A percentile compares a stretch with the other conserved stretches of the same genome.
Evolutionary conservation across 345 rosid genomes (phyloP).

Genomic region (Salix purpurea): DNA sequence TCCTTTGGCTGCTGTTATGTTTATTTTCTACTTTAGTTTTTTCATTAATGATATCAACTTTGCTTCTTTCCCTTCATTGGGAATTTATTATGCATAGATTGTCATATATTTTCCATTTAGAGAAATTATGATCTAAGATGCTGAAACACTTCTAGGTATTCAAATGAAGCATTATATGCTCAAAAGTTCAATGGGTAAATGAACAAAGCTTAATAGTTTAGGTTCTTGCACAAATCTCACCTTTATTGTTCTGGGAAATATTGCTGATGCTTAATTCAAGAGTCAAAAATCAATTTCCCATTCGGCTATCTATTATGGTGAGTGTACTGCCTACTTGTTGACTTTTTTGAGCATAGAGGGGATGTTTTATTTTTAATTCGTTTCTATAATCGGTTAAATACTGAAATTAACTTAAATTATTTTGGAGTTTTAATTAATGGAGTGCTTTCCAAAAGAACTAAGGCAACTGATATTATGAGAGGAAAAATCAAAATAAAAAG

Average conservation of each 20-base stretch:
- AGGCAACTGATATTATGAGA: background rate
- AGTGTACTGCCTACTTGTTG: background rate
- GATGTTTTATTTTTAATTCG: background rate
- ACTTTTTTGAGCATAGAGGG: background rate
- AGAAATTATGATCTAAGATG: background rate
- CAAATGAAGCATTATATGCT: background rate
- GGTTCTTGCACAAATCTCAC: background rate
- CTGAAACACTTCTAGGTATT: background rate
- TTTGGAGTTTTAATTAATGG: background rate
- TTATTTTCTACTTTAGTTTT: constrained; percentile 6
- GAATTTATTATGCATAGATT: background rate
- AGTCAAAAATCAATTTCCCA: background rate
- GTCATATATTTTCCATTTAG: background rate
- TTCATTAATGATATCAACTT: background rate
- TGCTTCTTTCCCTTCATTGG: background rate
- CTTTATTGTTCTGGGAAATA: background rate
- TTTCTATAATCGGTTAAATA: background rate
- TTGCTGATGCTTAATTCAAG: background rate
- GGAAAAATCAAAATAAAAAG: background rate
- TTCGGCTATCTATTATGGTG: background rate
- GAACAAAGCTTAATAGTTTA: background rate
- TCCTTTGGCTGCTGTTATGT: background rate
- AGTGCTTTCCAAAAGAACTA: background rate
- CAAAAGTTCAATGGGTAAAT: background rate
- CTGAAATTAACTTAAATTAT: background rate